These are phyloP conservation scores for Xylaria multiplex DNA, from an alignment of 2,329 filamentous ascomycete species.

Conservation along the genomic window DNA sequence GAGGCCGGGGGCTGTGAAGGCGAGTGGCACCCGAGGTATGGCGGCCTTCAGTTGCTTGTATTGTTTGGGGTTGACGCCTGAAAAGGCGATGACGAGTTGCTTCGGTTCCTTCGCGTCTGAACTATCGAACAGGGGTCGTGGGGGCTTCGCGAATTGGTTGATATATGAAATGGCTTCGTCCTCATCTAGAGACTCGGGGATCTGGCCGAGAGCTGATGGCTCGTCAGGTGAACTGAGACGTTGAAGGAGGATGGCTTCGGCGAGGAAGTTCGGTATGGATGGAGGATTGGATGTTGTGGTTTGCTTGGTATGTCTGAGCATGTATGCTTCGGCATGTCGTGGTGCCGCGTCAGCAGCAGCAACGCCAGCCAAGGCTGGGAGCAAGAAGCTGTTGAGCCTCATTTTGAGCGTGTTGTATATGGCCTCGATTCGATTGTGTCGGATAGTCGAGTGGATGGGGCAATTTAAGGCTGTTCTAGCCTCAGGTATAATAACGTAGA, in stretches of 20 bases:
- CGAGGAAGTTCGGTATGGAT: slow-evolving; percentile 63
- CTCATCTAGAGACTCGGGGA: slow-evolving; percentile 55
- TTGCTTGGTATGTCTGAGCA: slow-evolving; percentile 55
- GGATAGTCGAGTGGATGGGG: slow-evolving; percentile 16
- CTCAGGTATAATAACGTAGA: slow-evolving; percentile 1
- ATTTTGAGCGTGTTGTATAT: slow-evolving; percentile 45
- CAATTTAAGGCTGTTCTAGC: slow-evolving; percentile 31
- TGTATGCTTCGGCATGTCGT: slow-evolving; percentile 61
- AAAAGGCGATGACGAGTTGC: slow-evolving; percentile 69
- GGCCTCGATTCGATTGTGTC: slow-evolving; percentile 30
- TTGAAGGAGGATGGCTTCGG: slow-evolving; percentile 68
- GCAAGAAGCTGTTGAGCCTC: slow-evolving; percentile 55
- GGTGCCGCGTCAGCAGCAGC: slow-evolving; percentile 47
- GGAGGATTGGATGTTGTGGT: slow-evolving; percentile 49
- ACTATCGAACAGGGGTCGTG: slow-evolving; percentile 61
- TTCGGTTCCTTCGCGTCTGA: slow-evolving; percentile 51
- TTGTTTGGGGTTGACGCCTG: slow-evolving; percentile 63
- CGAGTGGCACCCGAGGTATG: slow-evolving; percentile 53
- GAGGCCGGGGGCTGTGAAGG: slow-evolving; percentile 60
- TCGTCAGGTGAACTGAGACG: slow-evolving; percentile 61
- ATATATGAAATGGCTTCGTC: slow-evolving; percentile 65
- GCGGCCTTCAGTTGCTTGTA: slow-evolving; percentile 56
- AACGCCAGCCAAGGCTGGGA: slow-evolving; percentile 51
- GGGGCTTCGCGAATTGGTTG: slow-evolving; percentile 67
- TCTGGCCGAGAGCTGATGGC: slow-evolving; percentile 60